phyloP scores from a whole-genome alignment of 768 basidiomycete species.

The Daedaleopsis sinensis region DNA sequence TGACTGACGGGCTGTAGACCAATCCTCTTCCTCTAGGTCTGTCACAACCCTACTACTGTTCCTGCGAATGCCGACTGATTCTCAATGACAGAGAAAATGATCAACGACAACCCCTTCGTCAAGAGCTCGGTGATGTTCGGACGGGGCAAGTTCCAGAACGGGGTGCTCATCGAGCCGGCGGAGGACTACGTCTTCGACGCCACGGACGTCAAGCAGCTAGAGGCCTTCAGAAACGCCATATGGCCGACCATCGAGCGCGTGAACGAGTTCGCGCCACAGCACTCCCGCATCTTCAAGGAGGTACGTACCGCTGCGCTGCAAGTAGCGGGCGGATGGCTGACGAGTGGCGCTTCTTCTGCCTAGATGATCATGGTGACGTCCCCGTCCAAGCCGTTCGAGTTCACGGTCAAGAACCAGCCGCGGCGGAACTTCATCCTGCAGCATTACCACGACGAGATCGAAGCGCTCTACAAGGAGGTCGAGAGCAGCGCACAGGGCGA shows the following conservation, averaged over 20 bases:
- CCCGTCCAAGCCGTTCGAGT: slow-evolving; percentile 35
- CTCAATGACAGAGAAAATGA: slow-evolving; percentile 42
- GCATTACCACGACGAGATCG: slow-evolving; percentile 44
- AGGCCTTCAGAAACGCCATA: slow-evolving; percentile 38
- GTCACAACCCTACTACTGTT: slow-evolving; percentile 7
- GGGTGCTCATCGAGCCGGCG: slow-evolving; percentile 43
- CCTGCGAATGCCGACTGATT: not conserved
- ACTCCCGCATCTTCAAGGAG: slow-evolving; percentile 54
- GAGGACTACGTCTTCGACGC: slow-evolving; percentile 33
- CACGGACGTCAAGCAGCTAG: slow-evolving; percentile 29
- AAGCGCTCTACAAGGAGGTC: slow-evolving; percentile 37
- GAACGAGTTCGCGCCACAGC: slow-evolving; percentile 47
- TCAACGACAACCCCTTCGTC: slow-evolving; percentile 39
- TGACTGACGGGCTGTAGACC: slow-evolving; percentile 27
- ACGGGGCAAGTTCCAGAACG: slow-evolving; percentile 42
- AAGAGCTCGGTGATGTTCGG: slow-evolving; percentile 45
- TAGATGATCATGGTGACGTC: slow-evolving; percentile 39
- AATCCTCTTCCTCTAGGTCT: slow-evolving; percentile 39
- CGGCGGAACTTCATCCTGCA: slow-evolving; percentile 29
- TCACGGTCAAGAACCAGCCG: slow-evolving; percentile 32
- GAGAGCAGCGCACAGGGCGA: slow-evolving; percentile 37
- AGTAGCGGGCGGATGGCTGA: too few species aligned
- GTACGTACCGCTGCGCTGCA: too few species aligned
- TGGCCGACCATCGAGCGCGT: slow-evolving; percentile 42
- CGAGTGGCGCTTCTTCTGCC: not conserved